Conservation (phyloP, 1,284 basidiomycete genomes). For the Thecaphora thlaspeos region DNA sequence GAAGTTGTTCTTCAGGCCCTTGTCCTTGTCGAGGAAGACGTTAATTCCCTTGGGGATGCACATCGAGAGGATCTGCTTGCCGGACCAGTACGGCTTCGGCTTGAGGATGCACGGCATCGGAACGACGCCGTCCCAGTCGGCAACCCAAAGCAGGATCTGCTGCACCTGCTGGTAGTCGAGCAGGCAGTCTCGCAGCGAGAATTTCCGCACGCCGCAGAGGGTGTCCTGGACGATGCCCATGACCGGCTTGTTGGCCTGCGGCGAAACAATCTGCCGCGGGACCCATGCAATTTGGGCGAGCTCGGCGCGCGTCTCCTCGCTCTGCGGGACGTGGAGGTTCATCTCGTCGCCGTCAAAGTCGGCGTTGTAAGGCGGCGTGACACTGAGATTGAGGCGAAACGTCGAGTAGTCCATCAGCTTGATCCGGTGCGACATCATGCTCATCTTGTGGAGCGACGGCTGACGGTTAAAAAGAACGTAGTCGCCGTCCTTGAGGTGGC, state of each 20-base stretch:
- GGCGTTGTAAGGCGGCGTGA: slow-evolving; percentile 61
- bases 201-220: slow-evolving; percentile 93
- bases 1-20: slow-evolving; percentile 51
- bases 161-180: slow-evolving; percentile 65
- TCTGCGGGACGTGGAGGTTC: slow-evolving; percentile 94
- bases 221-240: slow-evolving; percentile 99
- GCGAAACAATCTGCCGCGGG: slow-evolving; percentile 97
- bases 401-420: slow-evolving; percentile 99
- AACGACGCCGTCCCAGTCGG: slow-evolving; percentile 91
- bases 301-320: slow-evolving; percentile 97
- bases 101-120: slow-evolving; percentile 93
- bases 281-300: slow-evolving; percentile 98
- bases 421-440: slow-evolving; percentile 99
- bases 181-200: slow-evolving; percentile 78
- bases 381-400: slow-evolving; percentile 93
- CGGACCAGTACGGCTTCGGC: slow-evolving; percentile 95
- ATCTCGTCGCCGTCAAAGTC: slow-evolving; percentile 98
- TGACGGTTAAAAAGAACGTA: slow-evolving; percentile 98
- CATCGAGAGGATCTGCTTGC: slow-evolving; percentile 93
- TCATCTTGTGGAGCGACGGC: slow-evolving; percentile 98
- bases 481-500: slow-evolving; percentile 88
- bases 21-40: slow-evolving; percentile 62
- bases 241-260: slow-evolving; percentile 98
- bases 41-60: slow-evolving; percentile 95
- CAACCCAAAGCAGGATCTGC: slow-evolving; percentile 95